These are phyloP conservation scores for Parastagonospora avenae DNA, from an alignment of 2,329 filamentous ascomycete species.

Conservation along the genomic window DNA sequence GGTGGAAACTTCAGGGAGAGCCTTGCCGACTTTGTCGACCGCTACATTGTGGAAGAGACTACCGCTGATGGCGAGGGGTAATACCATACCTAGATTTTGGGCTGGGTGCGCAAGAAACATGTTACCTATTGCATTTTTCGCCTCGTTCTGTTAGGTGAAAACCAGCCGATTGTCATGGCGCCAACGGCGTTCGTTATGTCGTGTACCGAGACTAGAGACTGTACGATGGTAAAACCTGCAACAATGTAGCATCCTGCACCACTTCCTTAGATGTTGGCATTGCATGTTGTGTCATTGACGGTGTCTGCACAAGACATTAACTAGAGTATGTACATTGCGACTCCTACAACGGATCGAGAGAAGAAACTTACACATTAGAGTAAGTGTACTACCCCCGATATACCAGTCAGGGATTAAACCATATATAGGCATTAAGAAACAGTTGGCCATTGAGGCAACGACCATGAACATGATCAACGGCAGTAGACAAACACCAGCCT, in stretches of 20 bases:
- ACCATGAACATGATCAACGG: constrained; percentile 29
- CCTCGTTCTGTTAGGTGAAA: neutral
- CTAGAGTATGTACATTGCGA: neutral
- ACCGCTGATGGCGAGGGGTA: constrained; percentile 2
- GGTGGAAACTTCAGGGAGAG: neutral
- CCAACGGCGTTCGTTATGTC: constrained; percentile 21
- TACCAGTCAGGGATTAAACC: constrained; percentile 27
- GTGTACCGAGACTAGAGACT: constrained; percentile 10
- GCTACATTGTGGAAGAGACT: constrained; percentile 2
- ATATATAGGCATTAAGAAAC: constrained; percentile 20
- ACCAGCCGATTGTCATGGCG: constrained; percentile 4
- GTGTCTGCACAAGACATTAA: constrained; percentile 13
- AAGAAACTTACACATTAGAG: constrained; percentile 43
- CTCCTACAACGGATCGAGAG: constrained; percentile 8
- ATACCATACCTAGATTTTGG: constrained; percentile 4
- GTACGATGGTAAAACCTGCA: constrained; percentile 20
- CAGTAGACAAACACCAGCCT: constrained; percentile 30
- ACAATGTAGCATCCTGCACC: constrained; percentile 18
- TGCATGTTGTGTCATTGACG: constrained; percentile 8
- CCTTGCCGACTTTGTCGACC: neutral
- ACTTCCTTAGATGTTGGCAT: constrained; percentile 22
- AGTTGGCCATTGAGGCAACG: constrained; percentile 22
- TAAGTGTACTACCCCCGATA: constrained; percentile 37
- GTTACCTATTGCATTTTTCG: neutral
- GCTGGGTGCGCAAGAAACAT: neutral